Base-by-base conservation (phyloP, 108 stramenopile species). In the Heterococcus sp. region DNA sequence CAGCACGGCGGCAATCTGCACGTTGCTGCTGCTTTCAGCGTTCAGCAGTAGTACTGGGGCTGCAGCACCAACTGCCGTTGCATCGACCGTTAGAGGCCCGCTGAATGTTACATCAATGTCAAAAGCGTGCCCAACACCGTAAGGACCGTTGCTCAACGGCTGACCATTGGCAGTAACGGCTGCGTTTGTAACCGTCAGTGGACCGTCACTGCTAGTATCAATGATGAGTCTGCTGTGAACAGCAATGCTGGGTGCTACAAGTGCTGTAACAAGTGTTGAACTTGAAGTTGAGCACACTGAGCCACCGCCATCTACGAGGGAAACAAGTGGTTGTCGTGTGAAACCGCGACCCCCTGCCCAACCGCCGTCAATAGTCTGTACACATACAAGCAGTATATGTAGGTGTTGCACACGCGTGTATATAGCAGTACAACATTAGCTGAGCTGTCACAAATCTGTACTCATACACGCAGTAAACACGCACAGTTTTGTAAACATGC, bases 101-200 rank as follows among this genome's bases (percentile, higher is more conserved):
- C 66, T 73, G 37, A 81, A 81, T 3, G 65, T 63, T 29, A 81
- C 79, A 1, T 38, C 68, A 0, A 81, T 65, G 2, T 32, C 63
- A 1, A 81, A 40, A 21, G 39, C 79, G 29, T 81, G n/a, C 40
- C 79, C 79, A n/a, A 81, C 79, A 11, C 79, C 79, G 27, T 38
- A 66, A 63, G 73, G 11, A 8, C 14, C 46, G 14, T 21, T 21
- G 14, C 14, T 21, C 71, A 81, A 11, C 46, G 46, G 14, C 46
- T 21, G 14, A 8, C 14, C 46, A 58, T 58, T 58, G 14, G 46
- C 46, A 21, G 34, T 31, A 33, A 72, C 65, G 71, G 72, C 38
- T 3, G 73, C 79, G 27, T 66, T 35, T 38, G 65, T 81, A 36
- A 81, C 65, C 5, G 31, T 37, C 21, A 81, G 72, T 14, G 72